A percentile compares a stretch with the other conserved stretches of the same genome.
Conservation (phyloP, 345 rosid species). For the Turnera subulata region DNA sequence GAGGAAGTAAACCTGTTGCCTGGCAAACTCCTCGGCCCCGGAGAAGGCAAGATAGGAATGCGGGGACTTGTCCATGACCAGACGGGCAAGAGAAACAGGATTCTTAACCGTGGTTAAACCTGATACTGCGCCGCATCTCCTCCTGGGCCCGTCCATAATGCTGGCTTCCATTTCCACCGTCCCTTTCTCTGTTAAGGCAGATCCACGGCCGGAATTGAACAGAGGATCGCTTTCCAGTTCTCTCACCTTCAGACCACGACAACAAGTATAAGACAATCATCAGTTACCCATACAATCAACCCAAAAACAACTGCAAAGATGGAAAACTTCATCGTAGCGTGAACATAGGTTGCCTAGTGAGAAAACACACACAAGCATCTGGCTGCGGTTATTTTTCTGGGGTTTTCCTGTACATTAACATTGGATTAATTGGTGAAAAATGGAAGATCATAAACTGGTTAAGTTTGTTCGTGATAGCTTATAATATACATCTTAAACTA, state of each 20-base stretch:
- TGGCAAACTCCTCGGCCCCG: constrained; percentile 89
- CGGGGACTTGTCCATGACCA: constrained; percentile 94
- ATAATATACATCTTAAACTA: too few relatives aligned
- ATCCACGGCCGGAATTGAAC: constrained; percentile 97
- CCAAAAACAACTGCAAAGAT: too few relatives aligned
- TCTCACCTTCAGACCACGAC: constrained; percentile 41
- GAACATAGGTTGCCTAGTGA: too few relatives aligned
- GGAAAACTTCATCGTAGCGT: too few relatives aligned
- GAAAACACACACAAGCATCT: too few relatives aligned
- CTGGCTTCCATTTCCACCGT: constrained; percentile 99
- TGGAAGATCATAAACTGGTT: too few relatives aligned
- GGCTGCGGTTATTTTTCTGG: too few relatives aligned
- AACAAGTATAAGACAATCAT: too few relatives aligned
- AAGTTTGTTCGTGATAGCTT: too few relatives aligned
- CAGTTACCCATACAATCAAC: too few relatives aligned
- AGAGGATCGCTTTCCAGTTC: constrained; percentile 88
- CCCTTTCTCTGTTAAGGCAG: constrained; percentile 82
- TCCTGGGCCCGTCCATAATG: constrained; percentile 82
- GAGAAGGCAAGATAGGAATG: constrained; percentile 90
- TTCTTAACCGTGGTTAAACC: constrained; percentile 84
- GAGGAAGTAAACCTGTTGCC: constrained; percentile 46
- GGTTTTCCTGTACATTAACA: too few relatives aligned
- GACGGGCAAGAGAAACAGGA: constrained; percentile 87
- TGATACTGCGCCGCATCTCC: constrained; percentile 93
- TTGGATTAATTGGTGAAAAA: too few relatives aligned